These are phyloP conservation scores for Phytophthora constricta DNA, from an alignment of 352 stramenopile species.

Conservation along the genomic window DNA sequence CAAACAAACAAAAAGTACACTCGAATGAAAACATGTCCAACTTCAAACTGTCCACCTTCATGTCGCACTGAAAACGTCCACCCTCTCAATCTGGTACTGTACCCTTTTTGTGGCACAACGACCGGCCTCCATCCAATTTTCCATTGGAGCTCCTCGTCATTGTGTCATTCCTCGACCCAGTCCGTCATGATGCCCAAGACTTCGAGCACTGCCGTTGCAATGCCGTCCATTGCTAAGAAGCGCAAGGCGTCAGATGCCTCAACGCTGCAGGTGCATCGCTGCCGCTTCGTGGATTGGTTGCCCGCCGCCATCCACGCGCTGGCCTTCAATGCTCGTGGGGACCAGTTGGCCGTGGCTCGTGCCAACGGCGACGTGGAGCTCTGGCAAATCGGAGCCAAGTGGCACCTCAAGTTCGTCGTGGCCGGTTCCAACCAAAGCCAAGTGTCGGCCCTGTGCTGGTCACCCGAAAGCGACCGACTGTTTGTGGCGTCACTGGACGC, in stretches of 20 bases:
- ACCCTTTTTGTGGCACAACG: no score
- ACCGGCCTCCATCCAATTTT: no score
- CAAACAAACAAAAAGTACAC: no score
- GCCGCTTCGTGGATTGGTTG: conserved; percentile 88
- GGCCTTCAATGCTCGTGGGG: conserved; percentile 59
- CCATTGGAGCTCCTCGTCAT: no score
- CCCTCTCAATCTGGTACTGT: no score
- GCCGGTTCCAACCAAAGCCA: conserved; percentile 63
- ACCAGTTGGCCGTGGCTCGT: conserved; percentile 77
- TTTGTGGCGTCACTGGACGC: conserved; percentile 79
- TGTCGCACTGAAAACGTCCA: no score
- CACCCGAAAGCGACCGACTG: conserved; percentile 41
- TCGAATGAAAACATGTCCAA: no score
- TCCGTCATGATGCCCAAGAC: conserved; percentile 26
- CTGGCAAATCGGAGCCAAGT: conserved; percentile 69
- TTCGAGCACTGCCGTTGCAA: neutral
- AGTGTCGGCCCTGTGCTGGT: conserved; percentile 80
- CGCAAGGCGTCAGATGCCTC: conserved; percentile 48
- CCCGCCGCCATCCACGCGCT: conserved; percentile 71
- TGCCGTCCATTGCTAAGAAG: conserved; percentile 46
- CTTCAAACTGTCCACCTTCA: no score
- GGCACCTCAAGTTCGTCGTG: conserved; percentile 79
- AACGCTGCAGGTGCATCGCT: conserved; percentile 75
- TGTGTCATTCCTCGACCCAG: no score
- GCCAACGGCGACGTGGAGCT: conserved; percentile 85